These are phyloP conservation scores for Malassezia sympodialis DNA, from an alignment of 1,284 basidiomycete genomes.

Conservation along the genomic window DNA sequence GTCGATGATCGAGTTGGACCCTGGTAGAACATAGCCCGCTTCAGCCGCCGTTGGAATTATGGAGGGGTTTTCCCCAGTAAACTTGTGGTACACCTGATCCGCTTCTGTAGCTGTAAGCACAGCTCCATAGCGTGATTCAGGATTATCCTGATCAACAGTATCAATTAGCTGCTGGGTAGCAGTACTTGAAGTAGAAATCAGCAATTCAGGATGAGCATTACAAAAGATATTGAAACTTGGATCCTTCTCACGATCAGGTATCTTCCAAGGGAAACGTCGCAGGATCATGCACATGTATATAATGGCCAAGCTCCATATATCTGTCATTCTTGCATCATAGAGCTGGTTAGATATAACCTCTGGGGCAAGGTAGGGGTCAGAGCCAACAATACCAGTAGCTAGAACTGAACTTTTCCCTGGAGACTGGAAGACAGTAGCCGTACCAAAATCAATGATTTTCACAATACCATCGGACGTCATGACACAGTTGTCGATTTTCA, in stretches of 20 bases:
- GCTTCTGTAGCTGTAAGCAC: not conserved
- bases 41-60: slow-evolving; percentile 6
- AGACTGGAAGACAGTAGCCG: slow-evolving; percentile 96
- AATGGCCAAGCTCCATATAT: slow-evolving; percentile 96
- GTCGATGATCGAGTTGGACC: not conserved
- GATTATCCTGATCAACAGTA: not conserved
- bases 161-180: not conserved
- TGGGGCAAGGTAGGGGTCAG: slow-evolving; percentile 94
- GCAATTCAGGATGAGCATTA: slow-evolving; percentile 77
- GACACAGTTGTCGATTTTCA: slow-evolving; percentile 99
- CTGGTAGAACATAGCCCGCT: slow-evolving; percentile 6
- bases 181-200: slow-evolving; percentile 25
- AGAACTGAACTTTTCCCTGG: slow-evolving; percentile 57
- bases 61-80: slow-evolving; percentile 3
- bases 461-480: slow-evolving; percentile 88
- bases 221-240: slow-evolving; percentile 84
- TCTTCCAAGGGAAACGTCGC: slow-evolving; percentile 95
- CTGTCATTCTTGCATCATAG: slow-evolving; percentile 93
- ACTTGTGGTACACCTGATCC: not conserved
- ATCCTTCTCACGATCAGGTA: slow-evolving; percentile 87
- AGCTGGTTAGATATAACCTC: slow-evolving; percentile 71
- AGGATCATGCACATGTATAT: slow-evolving; percentile 99
- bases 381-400: slow-evolving; percentile 86
- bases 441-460: slow-evolving; percentile 99
- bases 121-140: slow-evolving; percentile 4